Evolutionary conservation across 169 alveolate species (phyloP).

Genomic region (Eimeria nieschulzi): DNA sequence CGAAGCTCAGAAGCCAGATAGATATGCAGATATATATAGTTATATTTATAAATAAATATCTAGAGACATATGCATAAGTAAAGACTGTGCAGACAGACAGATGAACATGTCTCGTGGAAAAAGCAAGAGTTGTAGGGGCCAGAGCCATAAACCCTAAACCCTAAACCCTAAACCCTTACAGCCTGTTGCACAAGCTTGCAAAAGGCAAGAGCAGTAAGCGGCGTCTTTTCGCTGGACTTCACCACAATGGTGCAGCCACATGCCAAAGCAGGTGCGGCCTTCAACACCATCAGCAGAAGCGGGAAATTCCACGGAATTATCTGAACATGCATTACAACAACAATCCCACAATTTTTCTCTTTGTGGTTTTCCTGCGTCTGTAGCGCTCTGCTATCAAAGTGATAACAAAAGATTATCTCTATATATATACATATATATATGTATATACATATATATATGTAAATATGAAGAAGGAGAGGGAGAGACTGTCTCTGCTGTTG

Average conservation of each 20-base stretch:
- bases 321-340: slow-evolving; percentile 32
- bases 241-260: slow-evolving; percentile 82
- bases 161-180: slow-evolving; percentile 2
- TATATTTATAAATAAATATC: neutral
- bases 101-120: neutral
- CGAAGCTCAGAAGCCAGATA: neutral
- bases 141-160: no score
- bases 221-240: slow-evolving; percentile 91
- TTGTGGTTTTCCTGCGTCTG: neutral
- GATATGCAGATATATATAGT: neutral
- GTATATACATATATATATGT: no score
- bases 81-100: neutral
- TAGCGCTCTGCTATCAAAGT: neutral
- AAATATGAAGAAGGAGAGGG: neutral
- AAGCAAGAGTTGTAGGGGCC: no score
- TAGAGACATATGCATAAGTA: neutral
- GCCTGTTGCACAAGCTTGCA: slow-evolving; percentile 85
- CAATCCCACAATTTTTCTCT: neutral
- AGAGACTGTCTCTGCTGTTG: neutral
- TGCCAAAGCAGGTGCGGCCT: slow-evolving; percentile 75
- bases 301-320: slow-evolving; percentile 94
- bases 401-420: neutral
- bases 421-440: neutral
- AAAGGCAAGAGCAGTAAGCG: slow-evolving; percentile 84
- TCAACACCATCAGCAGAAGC: slow-evolving; percentile 84